Evolutionary conservation across 495 filamentous ascomycete species (phyloP), one percentile per base, ranked within the genome.

Genomic region (Penicillium silybi): DNA sequence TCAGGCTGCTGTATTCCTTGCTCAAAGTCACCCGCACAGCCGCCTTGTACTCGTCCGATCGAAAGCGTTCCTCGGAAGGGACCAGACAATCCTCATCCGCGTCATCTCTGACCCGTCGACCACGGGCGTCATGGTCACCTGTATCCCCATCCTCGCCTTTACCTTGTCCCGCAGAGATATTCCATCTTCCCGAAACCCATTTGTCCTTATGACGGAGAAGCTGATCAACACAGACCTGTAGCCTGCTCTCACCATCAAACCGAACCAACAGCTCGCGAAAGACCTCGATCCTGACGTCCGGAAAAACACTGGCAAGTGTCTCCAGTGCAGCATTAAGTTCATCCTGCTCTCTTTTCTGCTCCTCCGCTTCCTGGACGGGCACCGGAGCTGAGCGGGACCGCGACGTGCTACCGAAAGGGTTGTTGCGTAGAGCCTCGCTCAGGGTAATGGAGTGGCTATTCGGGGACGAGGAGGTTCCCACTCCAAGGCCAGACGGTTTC

Each of bases 271-370:
- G 82, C 65, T 95, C 91, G 11, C 93, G 84, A 58, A 98, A 91
- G n/a, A 95, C 92, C 47, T 96, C 90, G 51, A 92, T 75, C 48
- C 88, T 85, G 19, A 96, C 76, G 67, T 95, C 85, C 6, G 93
- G 93, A 57, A 98, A 98, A 2, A 96, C 76, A 6, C 78, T 79
- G 3, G 83, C 82, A 10, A 98, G 80, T 1, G 75, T 77, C 29
- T 83, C 78, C 46, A 98, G 81, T 38, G 84, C 79, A 13, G 75
- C 68, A 68, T 98, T 98, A 18, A 96, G 73, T 34, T 87, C 85
- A 37, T 80, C 74, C 19, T 92, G 79, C 41, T 73, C 71, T 6
- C 47, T 60, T 15, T 50, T 50, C 41, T 63, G 65, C 26, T 75
- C 69, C 18, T 71, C 68, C 11, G 48, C 39, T n/a, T 58, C 46